A percentile compares a stretch with the other conserved stretches of the same genome.
Evolutionary conservation across 2,329 filamentous ascomycete species (phyloP).

Genomic region (Fusarium denticulatum): DNA sequence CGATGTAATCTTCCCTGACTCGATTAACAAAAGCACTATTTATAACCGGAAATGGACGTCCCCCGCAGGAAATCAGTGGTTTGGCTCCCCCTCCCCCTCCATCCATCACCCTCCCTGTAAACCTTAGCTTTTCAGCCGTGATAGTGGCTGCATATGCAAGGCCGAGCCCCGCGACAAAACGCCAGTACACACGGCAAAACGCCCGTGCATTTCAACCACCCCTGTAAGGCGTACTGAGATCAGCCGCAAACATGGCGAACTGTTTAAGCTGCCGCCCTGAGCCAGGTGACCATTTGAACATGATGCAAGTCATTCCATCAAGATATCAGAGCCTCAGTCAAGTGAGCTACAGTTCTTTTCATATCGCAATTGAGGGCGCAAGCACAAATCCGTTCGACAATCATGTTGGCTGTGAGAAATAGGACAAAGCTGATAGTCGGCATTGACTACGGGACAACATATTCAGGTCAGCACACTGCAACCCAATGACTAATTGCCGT

Average conservation of each 20-base stretch:
- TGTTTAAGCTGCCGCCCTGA: background rate
- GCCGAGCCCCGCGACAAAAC: background rate
- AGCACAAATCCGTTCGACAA: fast-evolving
- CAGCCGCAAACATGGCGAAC: background rate
- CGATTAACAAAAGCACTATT: background rate
- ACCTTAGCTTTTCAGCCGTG: background rate
- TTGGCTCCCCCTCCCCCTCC: background rate
- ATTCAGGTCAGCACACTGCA: background rate
- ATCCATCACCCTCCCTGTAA: background rate
- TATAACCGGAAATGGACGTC: background rate
- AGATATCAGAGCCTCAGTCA: fast-evolving
- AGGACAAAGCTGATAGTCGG: background rate
- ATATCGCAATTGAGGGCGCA: fast-evolving
- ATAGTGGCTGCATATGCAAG: background rate
- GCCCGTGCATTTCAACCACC: background rate
- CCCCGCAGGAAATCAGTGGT: background rate
- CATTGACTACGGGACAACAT: background rate
- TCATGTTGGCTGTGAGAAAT: background rate
- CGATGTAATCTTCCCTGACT: fast-evolving
- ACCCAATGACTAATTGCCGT: fast-evolving
- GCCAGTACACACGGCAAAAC: background rate
- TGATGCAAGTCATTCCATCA: background rate
- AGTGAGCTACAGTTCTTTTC: background rate
- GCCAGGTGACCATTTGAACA: background rate
- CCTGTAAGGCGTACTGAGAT: background rate